phyloP scores from a whole-genome alignment of 371 early-diverging fungal species.

The Batkoa obscura region DNA sequence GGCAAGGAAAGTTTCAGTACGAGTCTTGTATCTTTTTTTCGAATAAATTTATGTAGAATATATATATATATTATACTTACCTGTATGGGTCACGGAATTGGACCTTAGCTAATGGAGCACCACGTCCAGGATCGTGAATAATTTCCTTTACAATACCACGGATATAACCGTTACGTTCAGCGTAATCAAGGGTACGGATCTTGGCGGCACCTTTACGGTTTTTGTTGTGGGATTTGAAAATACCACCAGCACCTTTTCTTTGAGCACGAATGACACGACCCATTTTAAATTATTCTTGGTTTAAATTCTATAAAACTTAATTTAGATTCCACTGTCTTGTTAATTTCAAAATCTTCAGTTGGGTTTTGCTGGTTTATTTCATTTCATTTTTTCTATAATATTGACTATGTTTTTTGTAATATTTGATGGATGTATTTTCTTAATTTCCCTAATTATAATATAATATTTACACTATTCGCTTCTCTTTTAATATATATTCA shows the following conservation, averaged over 20 bases:
- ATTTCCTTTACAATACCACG: conserved; percentile 97
- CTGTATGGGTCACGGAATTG: conserved; percentile 48
- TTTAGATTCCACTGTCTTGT: too few species aligned
- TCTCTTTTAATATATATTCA: too few species aligned
- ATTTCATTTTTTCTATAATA: too few species aligned
- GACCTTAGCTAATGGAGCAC: conserved; percentile 98
- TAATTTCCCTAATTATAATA: too few species aligned
- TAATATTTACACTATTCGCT: too few species aligned
- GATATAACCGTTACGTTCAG: conserved; percentile 95
- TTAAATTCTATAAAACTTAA: too few species aligned
- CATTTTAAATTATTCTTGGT: conserved; percentile 26
- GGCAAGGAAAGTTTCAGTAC: conserved; percentile 90
- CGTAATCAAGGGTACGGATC: conserved; percentile 80
- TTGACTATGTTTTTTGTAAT: too few species aligned
- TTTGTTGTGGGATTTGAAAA: conserved; percentile 93
- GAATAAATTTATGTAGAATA: not conserved
- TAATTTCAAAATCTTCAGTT: too few species aligned
- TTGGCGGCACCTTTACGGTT: conserved; percentile 94
- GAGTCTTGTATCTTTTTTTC: conserved; percentile 57
- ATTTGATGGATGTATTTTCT: too few species aligned
- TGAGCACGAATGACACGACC: conserved; percentile 57
- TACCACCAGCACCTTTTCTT: conserved; percentile 96
- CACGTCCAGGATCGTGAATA: conserved; percentile 99
- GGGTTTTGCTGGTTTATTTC: too few species aligned
- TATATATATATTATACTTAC: not conserved